Evolutionary conservation across 352 stramenopile species (phyloP).

Genomic region (Phytophthora pseudosyringae): DNA sequence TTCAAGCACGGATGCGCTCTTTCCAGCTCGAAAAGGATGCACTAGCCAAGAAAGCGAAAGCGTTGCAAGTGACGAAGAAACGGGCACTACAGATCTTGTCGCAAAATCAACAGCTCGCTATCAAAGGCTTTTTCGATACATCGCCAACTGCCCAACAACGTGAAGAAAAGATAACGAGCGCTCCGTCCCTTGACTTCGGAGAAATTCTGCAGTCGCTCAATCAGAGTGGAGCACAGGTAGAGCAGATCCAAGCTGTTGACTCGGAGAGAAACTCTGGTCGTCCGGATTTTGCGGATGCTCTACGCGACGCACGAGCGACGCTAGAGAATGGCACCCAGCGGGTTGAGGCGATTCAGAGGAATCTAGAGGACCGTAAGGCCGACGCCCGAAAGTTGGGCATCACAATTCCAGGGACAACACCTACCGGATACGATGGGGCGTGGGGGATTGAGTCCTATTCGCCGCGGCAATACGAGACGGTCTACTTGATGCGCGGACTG

Average conservation of each 20-base stretch:
- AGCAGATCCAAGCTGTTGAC: slow-evolving; percentile 33
- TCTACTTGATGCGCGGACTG: slow-evolving; percentile 52
- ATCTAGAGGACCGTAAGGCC: slow-evolving; percentile 31
- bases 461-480: slow-evolving; percentile 30
- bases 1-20: slow-evolving; percentile 43
- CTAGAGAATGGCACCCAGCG: slow-evolving; percentile 26
- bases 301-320: slow-evolving; percentile 38
- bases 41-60: slow-evolving; percentile 38
- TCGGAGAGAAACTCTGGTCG: slow-evolving; percentile 34
- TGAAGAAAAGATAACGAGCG: neutral
- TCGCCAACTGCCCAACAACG: slow-evolving; percentile 1
- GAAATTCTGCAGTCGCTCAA: slow-evolving; percentile 47
- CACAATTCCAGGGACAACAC: neutral
- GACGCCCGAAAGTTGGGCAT: slow-evolving; percentile 35
- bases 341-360: slow-evolving; percentile 36
- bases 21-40: slow-evolving; percentile 52
- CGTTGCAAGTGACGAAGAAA: slow-evolving; percentile 49
- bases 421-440: slow-evolving; percentile 36
- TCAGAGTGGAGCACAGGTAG: slow-evolving; percentile 42
- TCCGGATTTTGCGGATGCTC: slow-evolving; percentile 27
- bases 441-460: slow-evolving; percentile 55
- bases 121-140: slow-evolving; percentile 53
- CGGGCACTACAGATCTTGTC: slow-evolving; percentile 61
- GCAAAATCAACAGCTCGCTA: slow-evolving; percentile 60
- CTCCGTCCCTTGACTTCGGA: slow-evolving; percentile 41